Conservation (phyloP, 768 basidiomycete species). For the Auricularia cornea region DNA sequence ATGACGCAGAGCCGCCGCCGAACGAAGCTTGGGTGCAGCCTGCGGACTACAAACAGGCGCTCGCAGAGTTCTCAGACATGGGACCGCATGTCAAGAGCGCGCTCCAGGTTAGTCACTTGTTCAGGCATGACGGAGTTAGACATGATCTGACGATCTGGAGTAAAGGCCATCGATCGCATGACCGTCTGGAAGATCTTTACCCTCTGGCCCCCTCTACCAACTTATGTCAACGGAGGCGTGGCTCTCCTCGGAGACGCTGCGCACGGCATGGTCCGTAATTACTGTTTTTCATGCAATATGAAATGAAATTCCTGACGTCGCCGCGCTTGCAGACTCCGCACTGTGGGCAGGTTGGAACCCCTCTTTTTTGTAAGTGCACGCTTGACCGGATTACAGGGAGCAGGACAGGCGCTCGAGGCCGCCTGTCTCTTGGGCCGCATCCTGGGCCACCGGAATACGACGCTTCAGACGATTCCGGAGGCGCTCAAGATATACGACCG, state of each 20-base stretch:
- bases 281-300: too few species aligned
- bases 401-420: slow-evolving; percentile 8
- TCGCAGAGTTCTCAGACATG: background rate
- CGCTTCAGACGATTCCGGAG: slow-evolving; percentile 4
- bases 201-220: background rate
- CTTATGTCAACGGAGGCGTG: background rate
- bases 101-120: background rate
- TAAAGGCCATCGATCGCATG: background rate
- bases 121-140: background rate
- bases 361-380: background rate
- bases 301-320: too few species aligned
- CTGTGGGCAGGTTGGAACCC: background rate
- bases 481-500: slow-evolving; percentile 14
- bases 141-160: background rate
- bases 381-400: background rate
- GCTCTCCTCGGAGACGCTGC: background rate
- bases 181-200: background rate
- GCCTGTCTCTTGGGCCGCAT: slow-evolving; percentile 18
- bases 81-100: background rate
- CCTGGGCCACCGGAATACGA: slow-evolving; percentile 10
- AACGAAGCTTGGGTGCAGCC: background rate
- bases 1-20: background rate
- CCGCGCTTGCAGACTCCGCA: background rate
- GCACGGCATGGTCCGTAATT: background rate
- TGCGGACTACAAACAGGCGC: background rate